phyloP scores from a whole-genome alignment of 352 stramenopile genomes.

The Pythium folliculosum region DNA sequence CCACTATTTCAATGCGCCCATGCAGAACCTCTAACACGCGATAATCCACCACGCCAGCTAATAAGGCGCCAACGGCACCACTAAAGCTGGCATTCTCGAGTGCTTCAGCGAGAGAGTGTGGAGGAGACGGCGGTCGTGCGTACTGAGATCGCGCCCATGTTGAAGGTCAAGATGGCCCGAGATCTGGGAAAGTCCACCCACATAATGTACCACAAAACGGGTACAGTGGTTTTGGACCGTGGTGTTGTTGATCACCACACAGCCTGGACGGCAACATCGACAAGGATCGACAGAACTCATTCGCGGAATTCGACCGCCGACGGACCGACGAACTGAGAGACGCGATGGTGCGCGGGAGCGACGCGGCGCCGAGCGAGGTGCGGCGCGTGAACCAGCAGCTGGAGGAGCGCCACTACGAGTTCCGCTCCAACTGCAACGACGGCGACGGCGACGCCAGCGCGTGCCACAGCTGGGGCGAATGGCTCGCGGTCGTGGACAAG shows the following conservation, averaged over 20 bases:
- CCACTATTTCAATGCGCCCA: constrained; percentile 35
- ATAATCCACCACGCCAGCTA: constrained; percentile 2
- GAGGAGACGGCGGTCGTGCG: no score
- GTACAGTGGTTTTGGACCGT: constrained; percentile 18
- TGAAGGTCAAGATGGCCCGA: no score
- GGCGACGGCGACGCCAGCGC: constrained; percentile 79
- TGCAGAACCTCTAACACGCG: constrained; percentile 32
- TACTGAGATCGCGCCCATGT: no score
- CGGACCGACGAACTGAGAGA: not conserved
- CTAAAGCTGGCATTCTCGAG: no score
- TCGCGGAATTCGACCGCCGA: constrained; percentile 3
- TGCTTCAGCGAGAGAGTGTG: no score
- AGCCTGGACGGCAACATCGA: constrained; percentile 10
- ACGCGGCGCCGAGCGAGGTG: constrained; percentile 58
- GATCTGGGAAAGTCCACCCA: no score
- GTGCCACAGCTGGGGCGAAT: constrained; percentile 88
- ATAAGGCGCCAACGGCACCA: no score
- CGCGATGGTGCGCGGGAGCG: constrained; percentile 29
- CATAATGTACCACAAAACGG: constrained; percentile 1
- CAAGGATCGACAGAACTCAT: constrained; percentile 7
- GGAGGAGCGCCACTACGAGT: constrained; percentile 87
- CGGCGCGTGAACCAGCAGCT: constrained; percentile 82
- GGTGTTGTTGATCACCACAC: constrained; percentile 9
- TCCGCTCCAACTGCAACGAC: constrained; percentile 85
- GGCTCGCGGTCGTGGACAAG: constrained; percentile 86